Percentiles rank a stretch among this genome's conserved stretches.
Evolutionary conservation across 2,329 filamentous ascomycete species (phyloP).

Genomic region (Aspergillus jensenii): DNA sequence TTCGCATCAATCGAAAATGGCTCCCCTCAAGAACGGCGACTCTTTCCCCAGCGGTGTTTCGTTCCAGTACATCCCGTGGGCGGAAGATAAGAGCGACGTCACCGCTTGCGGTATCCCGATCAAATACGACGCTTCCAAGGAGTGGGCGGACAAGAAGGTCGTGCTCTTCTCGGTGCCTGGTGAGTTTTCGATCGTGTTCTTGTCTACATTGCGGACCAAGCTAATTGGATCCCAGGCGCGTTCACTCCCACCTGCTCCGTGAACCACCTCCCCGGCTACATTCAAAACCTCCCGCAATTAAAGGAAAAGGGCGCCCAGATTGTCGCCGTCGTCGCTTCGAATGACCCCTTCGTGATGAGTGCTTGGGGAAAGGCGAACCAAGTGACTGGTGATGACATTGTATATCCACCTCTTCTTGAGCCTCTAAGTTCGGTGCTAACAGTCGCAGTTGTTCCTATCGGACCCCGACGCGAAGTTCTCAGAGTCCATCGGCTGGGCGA

Average conservation of each 20-base stretch:
- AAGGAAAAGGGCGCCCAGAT: slow-evolving; percentile 77
- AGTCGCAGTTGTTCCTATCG: slow-evolving; percentile 65
- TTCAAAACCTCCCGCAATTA: slow-evolving; percentile 66
- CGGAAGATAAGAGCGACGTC: slow-evolving; percentile 66
- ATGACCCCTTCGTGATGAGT: slow-evolving; percentile 82
- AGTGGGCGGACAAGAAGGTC: slow-evolving; percentile 71
- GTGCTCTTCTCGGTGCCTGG: slow-evolving; percentile 71
- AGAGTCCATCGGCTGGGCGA: slow-evolving; percentile 72
- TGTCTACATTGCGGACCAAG: neutral
- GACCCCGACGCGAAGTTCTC: slow-evolving; percentile 72
- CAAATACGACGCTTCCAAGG: slow-evolving; percentile 76
- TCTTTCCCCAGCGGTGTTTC: slow-evolving; percentile 74
- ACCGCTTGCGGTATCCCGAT: slow-evolving; percentile 76
- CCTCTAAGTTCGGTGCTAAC: neutral
- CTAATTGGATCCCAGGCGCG: slow-evolving; percentile 50
- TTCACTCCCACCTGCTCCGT: slow-evolving; percentile 86
- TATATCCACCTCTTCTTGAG: slow-evolving; percentile 32
- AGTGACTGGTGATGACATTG: slow-evolving; percentile 67
- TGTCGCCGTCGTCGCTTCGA: slow-evolving; percentile 75
- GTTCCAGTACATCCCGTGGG: slow-evolving; percentile 80
- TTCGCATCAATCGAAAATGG: slow-evolving; percentile 11
- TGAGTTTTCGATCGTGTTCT: slow-evolving; percentile 22
- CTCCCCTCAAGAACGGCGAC: slow-evolving; percentile 72
- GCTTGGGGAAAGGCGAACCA: slow-evolving; percentile 86
- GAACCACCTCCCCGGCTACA: slow-evolving; percentile 75